Percentiles rank a stretch among this genome's conserved stretches.
Conservation (phyloP, 345 rosid species). For the Camelina neglecta region DNA sequence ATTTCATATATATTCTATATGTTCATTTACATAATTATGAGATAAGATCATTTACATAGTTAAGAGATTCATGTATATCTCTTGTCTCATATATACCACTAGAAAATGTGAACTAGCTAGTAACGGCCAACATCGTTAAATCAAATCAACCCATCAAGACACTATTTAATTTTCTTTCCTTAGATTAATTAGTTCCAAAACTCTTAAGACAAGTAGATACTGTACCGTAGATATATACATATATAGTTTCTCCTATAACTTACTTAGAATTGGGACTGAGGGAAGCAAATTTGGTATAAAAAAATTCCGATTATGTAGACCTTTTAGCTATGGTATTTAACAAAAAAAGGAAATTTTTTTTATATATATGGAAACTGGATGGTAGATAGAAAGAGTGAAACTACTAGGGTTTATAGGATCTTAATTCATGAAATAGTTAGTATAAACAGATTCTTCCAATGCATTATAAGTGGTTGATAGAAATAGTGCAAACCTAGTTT, state of each 20-base stretch:
- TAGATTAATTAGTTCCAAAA: slow-evolving; percentile 1
- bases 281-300: neutral
- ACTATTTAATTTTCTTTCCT: neutral
- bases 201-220: neutral
- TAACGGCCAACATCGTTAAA: neutral
- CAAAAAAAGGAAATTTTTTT: neutral
- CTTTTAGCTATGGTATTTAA: neutral
- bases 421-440: neutral
- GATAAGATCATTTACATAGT: neutral
- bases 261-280: neutral
- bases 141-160: slow-evolving; percentile 4
- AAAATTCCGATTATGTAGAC: neutral
- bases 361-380: slow-evolving; percentile 2
- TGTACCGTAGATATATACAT: neutral
- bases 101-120: neutral
- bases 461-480: slow-evolving; percentile 9
- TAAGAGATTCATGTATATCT: neutral
- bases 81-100: neutral
- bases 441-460: slow-evolving; percentile 15
- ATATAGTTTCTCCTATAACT: slow-evolving; percentile 1
- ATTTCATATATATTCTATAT: no score
- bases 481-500: slow-evolving; percentile 19
- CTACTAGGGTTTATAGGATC: neutral
- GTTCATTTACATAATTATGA: no score
- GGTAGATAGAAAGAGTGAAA: slow-evolving; percentile 1